These are phyloP conservation scores for Yarrowia alimentaria DNA, from an alignment of 805 yeast genomes.

Conservation along the genomic window DNA sequence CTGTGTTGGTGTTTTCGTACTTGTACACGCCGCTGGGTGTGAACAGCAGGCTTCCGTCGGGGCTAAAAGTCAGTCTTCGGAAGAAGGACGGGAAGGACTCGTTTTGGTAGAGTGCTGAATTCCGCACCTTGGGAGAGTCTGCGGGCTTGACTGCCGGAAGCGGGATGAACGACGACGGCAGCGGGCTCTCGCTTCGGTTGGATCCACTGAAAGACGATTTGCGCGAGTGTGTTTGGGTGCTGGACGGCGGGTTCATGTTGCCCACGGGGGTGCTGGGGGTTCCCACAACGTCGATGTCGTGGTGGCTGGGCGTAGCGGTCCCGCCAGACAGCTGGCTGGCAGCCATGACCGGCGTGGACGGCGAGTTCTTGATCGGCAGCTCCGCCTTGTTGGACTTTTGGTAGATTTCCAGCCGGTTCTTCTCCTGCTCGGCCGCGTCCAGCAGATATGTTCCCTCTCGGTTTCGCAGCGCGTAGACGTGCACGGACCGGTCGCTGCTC, in stretches of 20 bases:
- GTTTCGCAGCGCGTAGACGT: conserved; percentile 54
- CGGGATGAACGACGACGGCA: conserved; percentile 40
- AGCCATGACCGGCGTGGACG: conserved; percentile 29
- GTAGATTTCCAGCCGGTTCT: conserved; percentile 15
- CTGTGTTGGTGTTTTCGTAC: conserved; percentile 34
- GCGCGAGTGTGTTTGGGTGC: conserved; percentile 41
- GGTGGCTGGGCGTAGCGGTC: conserved; percentile 13
- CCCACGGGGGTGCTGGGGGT: conserved; percentile 21
- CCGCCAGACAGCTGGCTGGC: no score
- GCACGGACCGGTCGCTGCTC: conserved; percentile 82
- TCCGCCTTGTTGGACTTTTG: conserved; percentile 38
- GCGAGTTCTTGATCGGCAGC: conserved; percentile 38
- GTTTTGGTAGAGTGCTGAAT: conserved; percentile 48
- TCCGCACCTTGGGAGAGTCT: conserved; percentile 40
- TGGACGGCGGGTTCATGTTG: conserved; percentile 40
- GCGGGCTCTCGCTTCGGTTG: conserved; percentile 8
- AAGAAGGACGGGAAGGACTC: conserved; percentile 90
- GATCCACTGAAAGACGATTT: conserved; percentile 42
- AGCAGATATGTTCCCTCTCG: conserved; percentile 40
- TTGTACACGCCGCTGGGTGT: conserved; percentile 74
- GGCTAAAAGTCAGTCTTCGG: conserved; percentile 79
- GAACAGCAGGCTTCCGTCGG: conserved; percentile 79
- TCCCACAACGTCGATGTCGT: conserved; percentile 13
- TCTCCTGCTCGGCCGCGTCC: conserved; percentile 33
- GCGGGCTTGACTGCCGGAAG: conserved; percentile 49